Percentiles rank a stretch among this genome's conserved stretches.
phyloP scores from a whole-genome alignment of 108 stramenopile species.

The Phaeodactylum tricornutum region DNA sequence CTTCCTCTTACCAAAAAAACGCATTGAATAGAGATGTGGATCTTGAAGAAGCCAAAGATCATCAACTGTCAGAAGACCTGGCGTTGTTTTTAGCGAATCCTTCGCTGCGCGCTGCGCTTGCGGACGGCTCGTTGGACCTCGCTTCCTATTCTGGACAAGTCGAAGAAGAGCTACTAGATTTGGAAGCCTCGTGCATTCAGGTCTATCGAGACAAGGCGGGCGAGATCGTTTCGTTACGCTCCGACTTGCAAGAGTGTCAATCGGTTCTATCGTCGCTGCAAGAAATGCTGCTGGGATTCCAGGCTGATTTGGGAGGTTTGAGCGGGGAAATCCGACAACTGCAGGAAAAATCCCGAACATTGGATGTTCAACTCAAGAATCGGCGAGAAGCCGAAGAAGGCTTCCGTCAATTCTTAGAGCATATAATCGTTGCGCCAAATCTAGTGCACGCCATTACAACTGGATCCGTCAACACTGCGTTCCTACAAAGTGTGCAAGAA shows the following conservation, averaged over 20 bases:
- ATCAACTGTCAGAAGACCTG: conserved; percentile 74
- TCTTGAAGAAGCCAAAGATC: conserved; percentile 30
- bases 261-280: conserved; percentile 88
- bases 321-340: conserved; percentile 91
- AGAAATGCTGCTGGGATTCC: conserved; percentile 96
- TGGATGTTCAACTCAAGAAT: conserved; percentile 86
- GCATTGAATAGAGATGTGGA: too few species aligned
- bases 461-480: conserved; percentile 82
- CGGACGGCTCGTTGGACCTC: conserved; percentile 77
- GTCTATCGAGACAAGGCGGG: conserved; percentile 54
- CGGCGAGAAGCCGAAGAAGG: conserved; percentile 85
- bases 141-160: conserved; percentile 69
- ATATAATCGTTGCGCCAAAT: conserved; percentile 84
- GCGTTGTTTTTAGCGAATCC: conserved; percentile 79
- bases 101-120: conserved; percentile 53
- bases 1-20: too few species aligned
- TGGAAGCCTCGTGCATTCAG: conserved; percentile 70
- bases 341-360: conserved; percentile 85
- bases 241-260: conserved; percentile 90
- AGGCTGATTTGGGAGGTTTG: conserved; percentile 95
- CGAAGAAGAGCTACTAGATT: conserved; percentile 56
- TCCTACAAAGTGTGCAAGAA: conserved; percentile 83
- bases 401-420: conserved; percentile 79
- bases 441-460: conserved; percentile 78
- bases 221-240: conserved; percentile 48